Base-by-base conservation (phyloP, 2,329 filamentous ascomycete species). In the Thermothelomyces thermophilus region DNA sequence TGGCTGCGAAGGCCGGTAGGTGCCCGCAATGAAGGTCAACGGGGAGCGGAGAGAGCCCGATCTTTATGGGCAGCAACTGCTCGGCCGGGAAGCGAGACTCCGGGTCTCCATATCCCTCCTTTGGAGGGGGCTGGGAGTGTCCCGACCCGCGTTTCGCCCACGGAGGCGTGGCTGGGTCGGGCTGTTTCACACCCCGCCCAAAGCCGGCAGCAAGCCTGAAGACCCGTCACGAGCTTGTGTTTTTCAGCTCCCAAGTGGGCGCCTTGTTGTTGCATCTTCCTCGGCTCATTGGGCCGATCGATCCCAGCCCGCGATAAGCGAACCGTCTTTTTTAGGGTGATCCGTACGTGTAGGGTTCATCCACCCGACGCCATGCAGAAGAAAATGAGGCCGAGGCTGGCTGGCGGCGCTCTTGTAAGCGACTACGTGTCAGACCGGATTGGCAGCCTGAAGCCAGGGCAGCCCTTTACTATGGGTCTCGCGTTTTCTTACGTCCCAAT, bases 341-440 rank as follows among this genome's bases (percentile, higher is more conserved):
- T n/a, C n/a, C n/a, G n/a, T n/a, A n/a, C n/a, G n/a, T n/a, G 31
- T 11, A 4, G 17, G 16, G 31, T 20, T 19, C 22, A 11, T 37
- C 33, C 44, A 40, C n/a, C n/a, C n/a, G n/a, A n/a, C n/a, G n/a
- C n/a, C n/a, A n/a, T n/a, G n/a, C n/a, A n/a, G n/a, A n/a, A n/a
- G n/a, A 48, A 26, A 19, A 24, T 26, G n/a, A 22, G 34, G 6
- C 46, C 19, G 17, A 24, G 37, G 36, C 22, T 37, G 24, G 31
- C 43, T n/a, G 31, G 30, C 46, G 20, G 30, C 5, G 24, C 24
- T 9, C 24, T 39, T 7, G n/a, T 14, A 14, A 34, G 19, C 41
- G 35, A 26, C 45, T 44, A 55, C 53, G 53, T 55, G 53, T 55
- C 53, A 55, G 48, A 49, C 46, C 48, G 35, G 28, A 40, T 26